These are phyloP conservation scores for Curvularia verruculosa DNA, from an alignment of 2,329 filamentous ascomycete species.

Conservation along the genomic window DNA sequence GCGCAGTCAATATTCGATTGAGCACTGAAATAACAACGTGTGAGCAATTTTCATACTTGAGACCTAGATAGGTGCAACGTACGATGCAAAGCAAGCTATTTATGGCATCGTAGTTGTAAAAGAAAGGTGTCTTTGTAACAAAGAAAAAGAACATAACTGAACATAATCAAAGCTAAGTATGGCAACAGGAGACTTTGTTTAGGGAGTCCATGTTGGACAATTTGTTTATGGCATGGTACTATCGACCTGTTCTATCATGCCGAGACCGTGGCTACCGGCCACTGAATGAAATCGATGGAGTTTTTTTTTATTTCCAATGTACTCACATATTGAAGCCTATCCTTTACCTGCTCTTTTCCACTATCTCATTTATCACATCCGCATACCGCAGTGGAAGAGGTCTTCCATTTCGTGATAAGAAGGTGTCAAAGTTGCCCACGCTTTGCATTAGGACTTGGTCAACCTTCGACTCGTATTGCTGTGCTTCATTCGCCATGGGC, in stretches of 20 bases:
- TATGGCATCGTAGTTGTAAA: too few species aligned
- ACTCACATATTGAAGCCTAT: background rate
- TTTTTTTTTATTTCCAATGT: background rate
- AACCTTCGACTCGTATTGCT: conserved; percentile 19
- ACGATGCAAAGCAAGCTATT: too few species aligned
- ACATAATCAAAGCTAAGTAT: background rate
- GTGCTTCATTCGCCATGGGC: conserved; percentile 34
- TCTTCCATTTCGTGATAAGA: conserved; percentile 1
- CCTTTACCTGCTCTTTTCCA: conserved; percentile 2
- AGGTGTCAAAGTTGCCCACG: conserved; percentile 7
- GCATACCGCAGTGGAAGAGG: background rate
- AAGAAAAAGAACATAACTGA: background rate
- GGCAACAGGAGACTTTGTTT: background rate
- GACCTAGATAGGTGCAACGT: too few species aligned
- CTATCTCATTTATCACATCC: conserved; percentile 4
- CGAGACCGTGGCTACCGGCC: background rate
- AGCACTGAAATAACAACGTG: background rate
- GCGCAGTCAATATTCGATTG: background rate
- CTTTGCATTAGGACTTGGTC: conserved; percentile 16
- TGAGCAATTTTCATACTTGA: too few species aligned
- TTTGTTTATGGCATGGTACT: background rate
- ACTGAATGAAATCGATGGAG: background rate
- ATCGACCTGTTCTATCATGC: background rate
- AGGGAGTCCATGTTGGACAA: background rate
- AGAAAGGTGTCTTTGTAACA: too few species aligned